These are phyloP conservation scores for Amanita muscaria DNA, from an alignment of 768 basidiomycete genomes.

Conservation along the genomic window DNA sequence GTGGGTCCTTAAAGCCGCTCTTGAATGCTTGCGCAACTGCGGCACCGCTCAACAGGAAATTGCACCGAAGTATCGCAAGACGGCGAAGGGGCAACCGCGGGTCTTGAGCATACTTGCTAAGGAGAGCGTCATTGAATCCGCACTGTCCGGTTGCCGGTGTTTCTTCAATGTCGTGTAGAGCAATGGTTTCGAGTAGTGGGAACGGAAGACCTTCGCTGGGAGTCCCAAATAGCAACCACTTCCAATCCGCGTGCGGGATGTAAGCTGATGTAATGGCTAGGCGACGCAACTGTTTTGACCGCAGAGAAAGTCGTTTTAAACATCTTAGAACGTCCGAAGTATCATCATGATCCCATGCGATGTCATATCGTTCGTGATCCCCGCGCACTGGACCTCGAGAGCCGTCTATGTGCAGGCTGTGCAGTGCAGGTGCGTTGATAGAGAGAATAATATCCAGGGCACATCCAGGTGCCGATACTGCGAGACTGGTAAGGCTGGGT, in stretches of 20 bases:
- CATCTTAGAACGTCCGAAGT: no score
- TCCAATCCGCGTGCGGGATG: background rate
- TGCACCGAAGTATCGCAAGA: background rate
- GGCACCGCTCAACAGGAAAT: background rate
- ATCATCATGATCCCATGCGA: background rate
- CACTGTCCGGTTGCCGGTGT: background rate
- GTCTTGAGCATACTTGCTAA: background rate
- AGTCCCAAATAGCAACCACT: background rate
- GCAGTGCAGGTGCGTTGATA: background rate
- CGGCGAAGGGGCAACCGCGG: background rate
- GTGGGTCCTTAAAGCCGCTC: background rate
- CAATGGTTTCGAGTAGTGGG: background rate
- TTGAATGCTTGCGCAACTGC: background rate
- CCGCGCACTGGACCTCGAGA: background rate
- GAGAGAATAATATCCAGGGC: background rate
- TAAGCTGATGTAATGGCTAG: background rate
- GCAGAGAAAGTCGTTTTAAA: background rate
- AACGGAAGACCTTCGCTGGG: background rate
- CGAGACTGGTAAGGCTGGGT: background rate
- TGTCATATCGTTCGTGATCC: background rate
- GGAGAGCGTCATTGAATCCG: background rate
- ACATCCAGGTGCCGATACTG: background rate
- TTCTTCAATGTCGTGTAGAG: background rate
- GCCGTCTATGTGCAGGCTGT: background rate
- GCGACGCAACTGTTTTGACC: background rate